Evolutionary conservation across 495 filamentous ascomycete genomes (phyloP), one percentile per base, ranked within the genome.

Genomic region (Penicillium bialowiezense): DNA sequence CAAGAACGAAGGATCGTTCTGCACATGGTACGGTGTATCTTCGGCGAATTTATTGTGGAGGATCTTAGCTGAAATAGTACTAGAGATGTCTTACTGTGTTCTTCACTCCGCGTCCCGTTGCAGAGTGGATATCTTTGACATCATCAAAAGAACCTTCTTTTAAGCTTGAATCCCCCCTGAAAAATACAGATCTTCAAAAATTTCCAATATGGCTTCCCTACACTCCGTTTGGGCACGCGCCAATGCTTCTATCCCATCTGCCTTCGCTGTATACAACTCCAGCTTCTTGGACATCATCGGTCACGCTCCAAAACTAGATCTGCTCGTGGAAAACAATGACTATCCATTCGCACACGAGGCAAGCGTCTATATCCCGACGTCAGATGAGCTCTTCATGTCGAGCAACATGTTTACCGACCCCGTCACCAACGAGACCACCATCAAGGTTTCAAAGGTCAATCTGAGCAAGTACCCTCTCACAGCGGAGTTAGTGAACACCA

Each of bases 361-460:
- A 3, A 82, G 83, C 55, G 77, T 81, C 43, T 88, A 77, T 56
- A 67, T 76, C 48, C 67, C 63, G 3, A 51, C 56, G 0, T 68
- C 70, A n/a, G 71, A 78, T 43, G 71, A 70, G 12, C 71, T 87
- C 29, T 87, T 83, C 71, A 64, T 82, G 52, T 84, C 80, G 31
- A 85, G 80, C 35, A 82, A 82, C 67, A 49, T 53, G 14, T 60
- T 56, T 57, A 63, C 51, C 9, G 65, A 70, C 44, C 56, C 66
- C 0, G 26, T 41, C 8, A 63, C 60, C 20, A 58, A 60, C 24
- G 23, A 71, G 32, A 58, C 58, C 37, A 70, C 63, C 19, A 68
- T 73, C 52, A 53, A 68, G 15, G 62, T 75, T 41, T 63, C 70
- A 23, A 68, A 68, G 34, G 65, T 73, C 35, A 59, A 26, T 26